Evolutionary conservation across 768 basidiomycete genomes (phyloP).

Genomic region (Suillus tomentosus): DNA sequence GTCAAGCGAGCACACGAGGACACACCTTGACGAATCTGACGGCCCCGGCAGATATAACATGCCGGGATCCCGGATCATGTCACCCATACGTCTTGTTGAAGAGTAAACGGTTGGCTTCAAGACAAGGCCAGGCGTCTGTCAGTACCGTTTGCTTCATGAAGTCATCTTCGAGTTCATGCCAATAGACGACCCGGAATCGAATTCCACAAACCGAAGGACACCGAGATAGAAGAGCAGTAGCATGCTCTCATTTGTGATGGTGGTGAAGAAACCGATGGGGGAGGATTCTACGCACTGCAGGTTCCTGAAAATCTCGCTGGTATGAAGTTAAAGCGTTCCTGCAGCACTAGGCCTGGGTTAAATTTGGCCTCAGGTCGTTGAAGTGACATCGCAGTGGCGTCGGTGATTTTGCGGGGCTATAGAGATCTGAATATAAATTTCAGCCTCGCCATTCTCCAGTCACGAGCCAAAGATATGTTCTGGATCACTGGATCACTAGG

Average conservation of each 20-base stretch:
- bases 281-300: too few relatives aligned
- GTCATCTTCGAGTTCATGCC: neutral
- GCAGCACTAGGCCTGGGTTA: neutral
- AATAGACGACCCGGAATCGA: neutral
- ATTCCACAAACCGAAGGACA: too few relatives aligned
- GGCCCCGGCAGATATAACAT: neutral
- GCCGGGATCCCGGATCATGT: neutral
- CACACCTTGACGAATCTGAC: neutral
- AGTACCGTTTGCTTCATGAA: neutral
- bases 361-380: neutral
- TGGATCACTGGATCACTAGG: neutral
- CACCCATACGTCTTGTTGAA: neutral
- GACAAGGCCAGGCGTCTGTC: neutral
- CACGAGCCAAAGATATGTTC: too few relatives aligned
- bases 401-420: too few relatives aligned
- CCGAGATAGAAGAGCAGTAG: neutral
- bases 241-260: neutral
- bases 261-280: neutral
- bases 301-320: neutral
- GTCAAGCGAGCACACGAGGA: neutral
- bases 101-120: neutral
- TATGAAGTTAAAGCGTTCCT: neutral
- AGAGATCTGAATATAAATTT: too few relatives aligned
- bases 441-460: neutral
- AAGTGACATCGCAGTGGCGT: neutral